Evolutionary conservation across 2,329 filamentous ascomycete species (phyloP).

Genomic region (Ophiostoma fasciatum): DNA sequence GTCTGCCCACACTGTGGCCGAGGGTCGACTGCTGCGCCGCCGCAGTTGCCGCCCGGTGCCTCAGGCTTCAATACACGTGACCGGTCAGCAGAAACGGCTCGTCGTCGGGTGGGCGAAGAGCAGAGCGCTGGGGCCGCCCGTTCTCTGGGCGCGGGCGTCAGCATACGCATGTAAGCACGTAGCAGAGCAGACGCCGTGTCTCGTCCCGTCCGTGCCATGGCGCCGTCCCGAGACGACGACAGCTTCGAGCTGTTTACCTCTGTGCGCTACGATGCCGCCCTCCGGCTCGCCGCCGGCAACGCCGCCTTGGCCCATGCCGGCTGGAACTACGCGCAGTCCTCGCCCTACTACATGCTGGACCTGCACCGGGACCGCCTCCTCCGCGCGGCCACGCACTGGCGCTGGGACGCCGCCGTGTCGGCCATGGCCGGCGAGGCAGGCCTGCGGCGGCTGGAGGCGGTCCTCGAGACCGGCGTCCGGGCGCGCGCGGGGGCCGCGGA

Average conservation of each 20-base stretch:
- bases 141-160: too few relatives aligned
- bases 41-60: too few relatives aligned
- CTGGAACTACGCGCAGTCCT: slow-evolving; percentile 38
- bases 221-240: slow-evolving; percentile 17
- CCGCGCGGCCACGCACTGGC: slow-evolving; percentile 42
- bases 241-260: slow-evolving; percentile 55
- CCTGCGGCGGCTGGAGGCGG: slow-evolving; percentile 25
- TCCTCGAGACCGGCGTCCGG: slow-evolving; percentile 9
- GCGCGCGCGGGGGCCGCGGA: slow-evolving; percentile 1
- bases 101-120: too few relatives aligned
- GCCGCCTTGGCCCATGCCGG: slow-evolving; percentile 25
- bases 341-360: slow-evolving; percentile 64
- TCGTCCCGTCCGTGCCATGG: not conserved
- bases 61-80: too few relatives aligned
- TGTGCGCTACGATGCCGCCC: slow-evolving; percentile 51
- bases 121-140: too few relatives aligned
- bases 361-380: slow-evolving; percentile 68
- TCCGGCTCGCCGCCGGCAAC: slow-evolving; percentile 28
- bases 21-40: too few relatives aligned
- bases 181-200: too few relatives aligned
- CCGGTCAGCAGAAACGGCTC: too few relatives aligned
- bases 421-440: slow-evolving; percentile 30
- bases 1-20: too few relatives aligned
- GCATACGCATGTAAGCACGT: too few relatives aligned
- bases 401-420: slow-evolving; percentile 32